A percentile compares a stretch with the other conserved stretches of the same genome.
Conservation (phyloP, 805 yeast species). For the Zygoascus flipseniorum region DNA sequence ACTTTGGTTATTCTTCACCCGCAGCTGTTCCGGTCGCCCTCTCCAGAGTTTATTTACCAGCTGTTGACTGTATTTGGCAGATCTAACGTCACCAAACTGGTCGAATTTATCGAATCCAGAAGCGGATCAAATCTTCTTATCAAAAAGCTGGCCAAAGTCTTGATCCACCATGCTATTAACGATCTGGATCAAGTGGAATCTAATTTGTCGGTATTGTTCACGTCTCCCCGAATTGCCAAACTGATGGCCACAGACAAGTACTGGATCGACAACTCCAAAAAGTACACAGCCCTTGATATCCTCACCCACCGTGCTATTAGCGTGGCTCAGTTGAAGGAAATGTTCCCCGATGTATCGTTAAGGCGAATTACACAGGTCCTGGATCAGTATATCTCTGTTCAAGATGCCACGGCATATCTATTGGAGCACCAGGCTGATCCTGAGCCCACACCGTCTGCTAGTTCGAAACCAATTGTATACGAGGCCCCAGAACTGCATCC, state of each 20-base stretch:
- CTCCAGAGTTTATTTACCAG: slow-evolving; percentile 1
- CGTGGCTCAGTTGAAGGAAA: slow-evolving; percentile 28
- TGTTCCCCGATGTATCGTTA: slow-evolving; percentile 57
- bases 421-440: slow-evolving; percentile 45
- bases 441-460: background rate
- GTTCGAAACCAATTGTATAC: background rate
- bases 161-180: background rate
- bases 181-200: background rate
- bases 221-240: background rate
- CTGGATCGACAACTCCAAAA: background rate
- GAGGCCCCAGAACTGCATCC: slow-evolving; percentile 1
- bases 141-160: background rate
- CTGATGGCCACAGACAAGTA: background rate
- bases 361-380: slow-evolving; percentile 44
- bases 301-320: slow-evolving; percentile 1
- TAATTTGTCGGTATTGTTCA: background rate
- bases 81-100: background rate
- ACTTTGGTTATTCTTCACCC: background rate
- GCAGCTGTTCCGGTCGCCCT: background rate
- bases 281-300: background rate
- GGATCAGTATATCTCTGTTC: slow-evolving; percentile 43
- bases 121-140: background rate
- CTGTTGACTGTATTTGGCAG: background rate
- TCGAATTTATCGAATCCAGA: background rate
- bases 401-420: slow-evolving; percentile 46